Evolutionary conservation across 495 filamentous ascomycete genomes (phyloP).

Genomic region (Gamarada debralockiae): DNA sequence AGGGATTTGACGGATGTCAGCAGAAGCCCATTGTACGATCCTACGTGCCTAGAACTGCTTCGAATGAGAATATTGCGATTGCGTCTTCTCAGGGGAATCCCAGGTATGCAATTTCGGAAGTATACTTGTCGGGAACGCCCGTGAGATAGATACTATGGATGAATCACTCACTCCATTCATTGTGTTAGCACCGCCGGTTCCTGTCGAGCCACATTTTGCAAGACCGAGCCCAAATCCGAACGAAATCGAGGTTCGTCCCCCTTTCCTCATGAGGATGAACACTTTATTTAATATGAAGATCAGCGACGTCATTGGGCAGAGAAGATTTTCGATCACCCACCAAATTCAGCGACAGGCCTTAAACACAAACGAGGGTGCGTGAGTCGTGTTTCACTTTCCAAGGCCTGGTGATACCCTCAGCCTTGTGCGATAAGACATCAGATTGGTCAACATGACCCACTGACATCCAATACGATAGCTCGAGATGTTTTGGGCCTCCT

Average conservation of each 20-base stretch:
- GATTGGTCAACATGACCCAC: conserved; percentile 7
- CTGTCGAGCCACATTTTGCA: conserved; percentile 14
- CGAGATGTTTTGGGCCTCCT: conserved; percentile 37
- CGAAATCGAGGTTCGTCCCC: conserved; percentile 17
- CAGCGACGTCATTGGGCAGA: conserved; percentile 46
- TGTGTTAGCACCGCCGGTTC: conserved; percentile 16
- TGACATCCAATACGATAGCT: conserved; percentile 26
- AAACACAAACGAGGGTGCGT: conserved; percentile 37
- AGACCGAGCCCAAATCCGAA: not conserved
- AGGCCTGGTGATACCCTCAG: not conserved
- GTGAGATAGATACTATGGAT: conserved; percentile 10
- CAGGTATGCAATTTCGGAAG: conserved; percentile 20
- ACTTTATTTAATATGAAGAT: not conserved
- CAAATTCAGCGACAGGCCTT: conserved; percentile 45
- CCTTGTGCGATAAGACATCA: not conserved
- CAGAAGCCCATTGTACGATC: conserved; percentile 48
- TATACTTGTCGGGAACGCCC: not conserved
- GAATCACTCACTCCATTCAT: conserved; percentile 16
- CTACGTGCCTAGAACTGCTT: conserved; percentile 45
- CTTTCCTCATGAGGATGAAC: not conserved
- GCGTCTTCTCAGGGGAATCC: conserved; percentile 24
- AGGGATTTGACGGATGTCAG: conserved; percentile 8
- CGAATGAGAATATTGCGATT: conserved; percentile 41
- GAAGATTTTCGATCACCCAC: conserved; percentile 49
- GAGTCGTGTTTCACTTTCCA: not conserved